Percentiles rank a stretch among this genome's conserved stretches.
phyloP scores from a whole-genome alignment of 2,329 filamentous ascomycete species.

The Ophiocordyceps robertsii region DNA sequence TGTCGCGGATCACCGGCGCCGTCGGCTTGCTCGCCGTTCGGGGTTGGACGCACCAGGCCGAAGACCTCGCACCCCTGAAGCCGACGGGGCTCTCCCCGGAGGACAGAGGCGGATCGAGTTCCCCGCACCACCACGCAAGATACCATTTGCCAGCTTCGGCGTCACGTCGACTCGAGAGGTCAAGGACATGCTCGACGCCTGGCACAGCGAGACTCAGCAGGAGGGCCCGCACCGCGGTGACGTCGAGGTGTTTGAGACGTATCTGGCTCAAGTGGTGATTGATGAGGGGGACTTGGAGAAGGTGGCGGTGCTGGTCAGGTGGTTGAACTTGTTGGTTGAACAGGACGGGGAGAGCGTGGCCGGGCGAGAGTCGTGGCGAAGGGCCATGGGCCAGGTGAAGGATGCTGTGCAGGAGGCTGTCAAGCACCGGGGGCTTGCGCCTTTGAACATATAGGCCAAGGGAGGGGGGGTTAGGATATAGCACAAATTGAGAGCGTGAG shows the following conservation, averaged over 20 bases:
- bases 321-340: slow-evolving; percentile 46
- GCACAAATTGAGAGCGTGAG: too few species aligned
- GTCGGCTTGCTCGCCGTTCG: slow-evolving; percentile 43
- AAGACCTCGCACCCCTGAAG: slow-evolving; percentile 10
- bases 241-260: slow-evolving; percentile 58
- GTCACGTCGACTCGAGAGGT: slow-evolving; percentile 43
- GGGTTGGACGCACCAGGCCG: slow-evolving; percentile 27
- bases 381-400: slow-evolving; percentile 30
- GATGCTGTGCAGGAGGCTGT: slow-evolving; percentile 41
- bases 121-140: slow-evolving; percentile 28
- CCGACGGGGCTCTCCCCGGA: slow-evolving; percentile 12
- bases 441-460: slow-evolving; percentile 24
- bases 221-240: slow-evolving; percentile 74
- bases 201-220: slow-evolving; percentile 57
- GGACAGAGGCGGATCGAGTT: slow-evolving; percentile 34
- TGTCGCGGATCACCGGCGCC: slow-evolving; percentile 50
- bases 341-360: slow-evolving; percentile 23
- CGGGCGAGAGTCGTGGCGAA: slow-evolving; percentile 32
- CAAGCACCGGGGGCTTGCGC: slow-evolving; percentile 39
- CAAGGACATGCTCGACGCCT: slow-evolving; percentile 59
- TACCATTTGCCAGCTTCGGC: slow-evolving; percentile 29
- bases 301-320: slow-evolving; percentile 53
- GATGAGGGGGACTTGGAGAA: slow-evolving; percentile 73
- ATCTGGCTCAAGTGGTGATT: slow-evolving; percentile 55
- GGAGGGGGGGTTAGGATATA: too few species aligned